phyloP scores from a whole-genome alignment of 371 early-diverging fungal species.

The Cokeromyces recurvatus region DNA sequence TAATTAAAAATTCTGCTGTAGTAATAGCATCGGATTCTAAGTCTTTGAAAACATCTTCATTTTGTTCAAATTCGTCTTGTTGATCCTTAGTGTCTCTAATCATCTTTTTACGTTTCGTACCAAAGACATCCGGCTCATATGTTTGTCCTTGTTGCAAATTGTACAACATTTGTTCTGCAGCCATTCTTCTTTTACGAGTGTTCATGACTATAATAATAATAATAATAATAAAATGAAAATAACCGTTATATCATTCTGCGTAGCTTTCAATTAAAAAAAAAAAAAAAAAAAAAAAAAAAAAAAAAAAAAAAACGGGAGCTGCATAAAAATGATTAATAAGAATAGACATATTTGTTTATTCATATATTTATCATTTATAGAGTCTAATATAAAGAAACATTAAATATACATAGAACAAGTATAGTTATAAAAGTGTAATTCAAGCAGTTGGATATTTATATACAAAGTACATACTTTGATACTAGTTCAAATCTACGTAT shows the following conservation, averaged over 20 bases:
- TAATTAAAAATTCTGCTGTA: slow-evolving; percentile 31
- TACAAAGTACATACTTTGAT: no score
- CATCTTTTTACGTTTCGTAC: slow-evolving; percentile 4
- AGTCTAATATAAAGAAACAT: no score
- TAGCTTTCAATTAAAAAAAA: no score
- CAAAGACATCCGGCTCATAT: slow-evolving; percentile 29
- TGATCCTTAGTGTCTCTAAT: not conserved
- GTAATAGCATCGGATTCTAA: slow-evolving; percentile 22
- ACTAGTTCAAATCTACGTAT: no score
- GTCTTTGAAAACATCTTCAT: slow-evolving; percentile 13
- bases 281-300: no score
- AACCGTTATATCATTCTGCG: not conserved
- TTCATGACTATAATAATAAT: not conserved
- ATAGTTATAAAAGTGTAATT: no score
- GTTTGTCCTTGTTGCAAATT: slow-evolving; percentile 9
- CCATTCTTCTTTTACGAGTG: slow-evolving; percentile 1
- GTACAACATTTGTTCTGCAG: slow-evolving; percentile 10
- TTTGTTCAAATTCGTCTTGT: slow-evolving; percentile 5
- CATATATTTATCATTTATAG: no score
- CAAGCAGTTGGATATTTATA: no score
- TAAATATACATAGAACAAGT: no score
- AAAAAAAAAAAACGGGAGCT: no score
- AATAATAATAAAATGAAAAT: not conserved
- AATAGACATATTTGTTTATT: no score
- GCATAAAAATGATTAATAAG: no score